These are phyloP conservation scores for Linderina pennispora DNA, from an alignment of 192 early-diverging fungal species.

Conservation along the genomic window DNA sequence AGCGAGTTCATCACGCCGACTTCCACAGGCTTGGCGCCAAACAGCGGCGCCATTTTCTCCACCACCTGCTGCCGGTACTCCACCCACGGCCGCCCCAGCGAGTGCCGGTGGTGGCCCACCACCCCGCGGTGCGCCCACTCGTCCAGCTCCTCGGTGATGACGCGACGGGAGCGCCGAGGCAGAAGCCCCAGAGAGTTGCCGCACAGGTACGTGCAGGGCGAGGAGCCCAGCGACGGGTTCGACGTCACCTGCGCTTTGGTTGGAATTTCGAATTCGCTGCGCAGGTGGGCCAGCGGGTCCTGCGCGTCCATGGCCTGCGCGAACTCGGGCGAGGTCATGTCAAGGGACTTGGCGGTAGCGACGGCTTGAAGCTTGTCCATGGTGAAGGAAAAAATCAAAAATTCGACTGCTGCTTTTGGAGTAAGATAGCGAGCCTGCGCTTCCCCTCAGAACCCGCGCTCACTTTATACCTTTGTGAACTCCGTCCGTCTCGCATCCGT, in stretches of 20 bases:
- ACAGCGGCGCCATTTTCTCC: conserved; percentile 66
- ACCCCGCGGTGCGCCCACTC: conserved; percentile 87
- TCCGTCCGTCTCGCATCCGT: too few species aligned
- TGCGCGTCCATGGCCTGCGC: conserved; percentile 53
- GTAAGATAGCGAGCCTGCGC: too few species aligned
- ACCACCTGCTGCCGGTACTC: conserved; percentile 72
- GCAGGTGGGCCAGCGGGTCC: conserved; percentile 54
- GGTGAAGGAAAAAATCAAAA: neutral
- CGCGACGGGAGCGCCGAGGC: conserved; percentile 57
- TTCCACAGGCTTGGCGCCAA: conserved; percentile 61
- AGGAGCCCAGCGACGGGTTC: conserved; percentile 5
- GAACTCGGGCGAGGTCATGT: conserved; percentile 40
- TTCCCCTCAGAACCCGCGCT: too few species aligned
- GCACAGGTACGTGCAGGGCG: conserved; percentile 71
- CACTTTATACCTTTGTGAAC: too few species aligned
- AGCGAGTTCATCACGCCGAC: conserved; percentile 91
- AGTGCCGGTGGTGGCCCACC: conserved; percentile 82
- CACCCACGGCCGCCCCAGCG: conserved; percentile 79
- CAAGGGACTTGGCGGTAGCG: conserved; percentile 10
- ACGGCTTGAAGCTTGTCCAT: conserved; percentile 26
- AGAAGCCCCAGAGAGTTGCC: conserved; percentile 93
- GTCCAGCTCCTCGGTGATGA: conserved; percentile 85
- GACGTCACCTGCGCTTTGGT: conserved; percentile 45
- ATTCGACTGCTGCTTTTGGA: too few species aligned
- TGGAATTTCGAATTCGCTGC: conserved; percentile 70